Conservation (phyloP, 73 alveolate species). For the Stentor roeselii region DNA sequence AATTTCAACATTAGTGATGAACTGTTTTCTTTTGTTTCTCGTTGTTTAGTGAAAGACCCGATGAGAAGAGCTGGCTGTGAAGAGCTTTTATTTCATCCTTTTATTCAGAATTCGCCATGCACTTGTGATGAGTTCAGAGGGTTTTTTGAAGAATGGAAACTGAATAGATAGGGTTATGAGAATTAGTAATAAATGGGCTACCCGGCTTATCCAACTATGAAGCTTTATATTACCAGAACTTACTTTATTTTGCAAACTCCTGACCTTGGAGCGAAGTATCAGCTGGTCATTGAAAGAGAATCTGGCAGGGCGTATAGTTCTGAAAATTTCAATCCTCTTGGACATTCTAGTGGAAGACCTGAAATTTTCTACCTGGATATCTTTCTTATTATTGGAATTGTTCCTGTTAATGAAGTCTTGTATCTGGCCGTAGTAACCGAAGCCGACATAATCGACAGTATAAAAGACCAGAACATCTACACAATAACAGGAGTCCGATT, state of each 20-base stretch:
- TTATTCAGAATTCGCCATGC: too few relatives aligned
- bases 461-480: not conserved
- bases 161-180: too few relatives aligned
- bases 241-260: conserved; percentile 11
- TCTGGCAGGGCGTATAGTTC: not conserved
- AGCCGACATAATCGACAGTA: not conserved
- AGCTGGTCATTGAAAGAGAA: not conserved
- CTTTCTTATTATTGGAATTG: conserved; percentile 17
- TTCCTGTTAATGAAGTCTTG: not conserved
- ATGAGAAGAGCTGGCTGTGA: too few relatives aligned
- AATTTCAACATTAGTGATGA: too few relatives aligned
- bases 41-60: too few relatives aligned
- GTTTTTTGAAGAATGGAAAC: too few relatives aligned
- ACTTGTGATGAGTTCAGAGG: too few relatives aligned
- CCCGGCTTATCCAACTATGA: conserved; percentile 7
- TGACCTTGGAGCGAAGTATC: not conserved
- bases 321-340: not conserved
- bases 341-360: not conserved
- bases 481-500: not conserved
- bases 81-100: too few relatives aligned
- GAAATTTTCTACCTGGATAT: conserved; percentile 19
- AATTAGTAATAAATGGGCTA: not conserved
- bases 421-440: not conserved
- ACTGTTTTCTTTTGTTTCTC: too few relatives aligned
- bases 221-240: conserved; percentile 12